A percentile compares a stretch with the other conserved stretches of the same genome.
Evolutionary conservation across 2,329 filamentous ascomycete species (phyloP).

Genomic region (Colletotrichum graminicola): DNA sequence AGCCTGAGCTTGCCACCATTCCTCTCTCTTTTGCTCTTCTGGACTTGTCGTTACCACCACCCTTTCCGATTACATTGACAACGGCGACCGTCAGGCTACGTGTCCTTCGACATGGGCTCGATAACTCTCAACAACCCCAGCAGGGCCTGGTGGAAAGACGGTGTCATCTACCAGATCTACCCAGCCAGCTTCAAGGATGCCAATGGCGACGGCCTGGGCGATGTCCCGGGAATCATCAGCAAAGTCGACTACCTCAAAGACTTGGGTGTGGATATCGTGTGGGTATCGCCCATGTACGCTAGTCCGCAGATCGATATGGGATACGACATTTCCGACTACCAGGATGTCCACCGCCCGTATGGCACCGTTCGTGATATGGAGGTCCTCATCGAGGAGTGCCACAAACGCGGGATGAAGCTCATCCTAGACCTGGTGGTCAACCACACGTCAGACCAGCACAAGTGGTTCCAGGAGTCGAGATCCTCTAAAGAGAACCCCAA

Average conservation of each 20-base stretch:
- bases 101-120: constrained; percentile 29
- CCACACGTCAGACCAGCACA: constrained; percentile 79
- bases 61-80: background rate
- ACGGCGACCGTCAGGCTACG: background rate
- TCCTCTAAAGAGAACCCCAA: constrained; percentile 72
- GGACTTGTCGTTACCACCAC: background rate
- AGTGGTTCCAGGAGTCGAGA: constrained; percentile 77
- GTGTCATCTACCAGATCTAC: constrained; percentile 70
- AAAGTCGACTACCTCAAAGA: constrained; percentile 72
- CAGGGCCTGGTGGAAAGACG: constrained; percentile 67
- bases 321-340: constrained; percentile 78
- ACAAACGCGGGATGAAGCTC: constrained; percentile 74
- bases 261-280: constrained; percentile 74
- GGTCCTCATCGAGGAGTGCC: constrained; percentile 68
- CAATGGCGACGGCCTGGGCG: constrained; percentile 71
- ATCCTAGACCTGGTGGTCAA: constrained; percentile 84
- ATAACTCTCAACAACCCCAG: constrained; percentile 28
- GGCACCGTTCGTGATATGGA: constrained; percentile 77
- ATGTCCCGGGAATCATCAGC: constrained; percentile 72
- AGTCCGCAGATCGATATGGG: constrained; percentile 77
- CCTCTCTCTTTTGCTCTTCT: background rate
- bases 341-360: constrained; percentile 73
- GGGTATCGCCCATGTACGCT: constrained; percentile 76
- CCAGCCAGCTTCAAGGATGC: constrained; percentile 69
- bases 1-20: background rate